These are phyloP conservation scores for Aspergillus floridensis DNA, from an alignment of 2,329 filamentous ascomycete genomes.

Conservation along the genomic window DNA sequence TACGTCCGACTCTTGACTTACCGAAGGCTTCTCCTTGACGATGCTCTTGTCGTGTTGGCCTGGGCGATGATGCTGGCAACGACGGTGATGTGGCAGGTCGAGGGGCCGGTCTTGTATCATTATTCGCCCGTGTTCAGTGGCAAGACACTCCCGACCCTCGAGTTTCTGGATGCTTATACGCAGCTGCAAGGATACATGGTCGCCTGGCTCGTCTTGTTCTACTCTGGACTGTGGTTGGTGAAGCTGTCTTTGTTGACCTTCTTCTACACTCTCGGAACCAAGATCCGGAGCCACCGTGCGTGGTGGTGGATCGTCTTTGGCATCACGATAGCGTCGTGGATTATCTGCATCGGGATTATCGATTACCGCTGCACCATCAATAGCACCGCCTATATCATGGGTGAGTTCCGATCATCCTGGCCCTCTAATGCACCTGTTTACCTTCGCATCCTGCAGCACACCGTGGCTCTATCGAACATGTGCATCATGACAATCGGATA, in stretches of 20 bases:
- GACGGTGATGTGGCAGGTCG: slow-evolving; percentile 17
- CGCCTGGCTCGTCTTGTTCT: slow-evolving; percentile 19
- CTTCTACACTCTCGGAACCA: slow-evolving; percentile 17
- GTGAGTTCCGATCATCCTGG: slow-evolving; percentile 9
- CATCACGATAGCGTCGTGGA: slow-evolving; percentile 10
- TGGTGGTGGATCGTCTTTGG: slow-evolving; percentile 20
- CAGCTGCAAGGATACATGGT: background rate
- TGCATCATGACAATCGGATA: slow-evolving; percentile 19
- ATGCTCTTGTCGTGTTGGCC: slow-evolving; percentile 10
- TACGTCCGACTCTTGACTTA: too few relatives aligned
- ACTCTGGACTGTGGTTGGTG: slow-evolving; percentile 16
- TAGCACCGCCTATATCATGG: slow-evolving; percentile 11
- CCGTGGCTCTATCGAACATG: slow-evolving; percentile 10
- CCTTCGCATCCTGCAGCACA: slow-evolving; percentile 5
- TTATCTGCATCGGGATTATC: slow-evolving; percentile 15
- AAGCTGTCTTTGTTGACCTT: slow-evolving; percentile 21
- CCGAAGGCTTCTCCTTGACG: too few relatives aligned
- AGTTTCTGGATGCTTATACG: background rate
- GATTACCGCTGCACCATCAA: slow-evolving; percentile 19
- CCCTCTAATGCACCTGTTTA: background rate
- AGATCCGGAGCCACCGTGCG: slow-evolving; percentile 13
- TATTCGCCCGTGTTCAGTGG: slow-evolving; percentile 5
- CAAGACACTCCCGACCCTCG: slow-evolving; percentile 1
- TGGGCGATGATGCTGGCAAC: slow-evolving; percentile 19
- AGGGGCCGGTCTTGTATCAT: slow-evolving; percentile 12